Evolutionary conservation across 345 rosid genomes (phyloP).

Genomic region (Linum trigynum): DNA sequence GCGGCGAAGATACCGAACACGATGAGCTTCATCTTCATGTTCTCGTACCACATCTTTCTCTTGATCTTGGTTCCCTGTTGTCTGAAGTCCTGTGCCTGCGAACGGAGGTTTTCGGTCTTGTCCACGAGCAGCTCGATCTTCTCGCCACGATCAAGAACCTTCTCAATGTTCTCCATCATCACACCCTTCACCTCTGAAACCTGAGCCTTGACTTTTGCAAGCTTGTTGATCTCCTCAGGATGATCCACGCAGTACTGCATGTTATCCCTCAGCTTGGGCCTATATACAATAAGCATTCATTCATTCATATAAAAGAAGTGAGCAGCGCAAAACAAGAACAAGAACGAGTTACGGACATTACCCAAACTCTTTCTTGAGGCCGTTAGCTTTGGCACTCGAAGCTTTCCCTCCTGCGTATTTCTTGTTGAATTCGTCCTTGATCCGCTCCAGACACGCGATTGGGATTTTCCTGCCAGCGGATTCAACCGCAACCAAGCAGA

Average conservation of each 20-base stretch:
- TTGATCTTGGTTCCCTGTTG: constrained; percentile 84
- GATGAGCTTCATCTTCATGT: constrained; percentile 88
- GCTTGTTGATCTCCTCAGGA: constrained; percentile 95
- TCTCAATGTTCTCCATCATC: constrained; percentile 98
- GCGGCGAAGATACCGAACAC: constrained; percentile 55
- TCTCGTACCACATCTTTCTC: constrained; percentile 83
- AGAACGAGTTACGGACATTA: background rate
- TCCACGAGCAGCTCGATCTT: constrained; percentile 97
- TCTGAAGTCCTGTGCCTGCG: constrained; percentile 97
- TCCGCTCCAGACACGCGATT: constrained; percentile 79
- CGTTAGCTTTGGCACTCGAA: constrained; percentile 56
- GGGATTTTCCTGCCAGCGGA: constrained; percentile 84
- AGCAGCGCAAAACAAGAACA: background rate
- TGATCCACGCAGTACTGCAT: constrained; percentile 94
- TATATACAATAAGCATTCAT: constrained; percentile 14
- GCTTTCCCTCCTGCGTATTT: constrained; percentile 92
- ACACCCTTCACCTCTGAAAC: constrained; percentile 98
- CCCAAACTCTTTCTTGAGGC: constrained; percentile 70
- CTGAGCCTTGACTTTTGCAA: constrained; percentile 97
- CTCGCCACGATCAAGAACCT: constrained; percentile 99
- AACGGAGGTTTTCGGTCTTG: constrained; percentile 94
- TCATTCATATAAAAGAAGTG: background rate
- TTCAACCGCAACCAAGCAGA: constrained; percentile 88
- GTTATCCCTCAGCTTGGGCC: constrained; percentile 85
- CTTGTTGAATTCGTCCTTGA: constrained; percentile 82